Evolutionary conservation across 1,284 basidiomycete species (phyloP).

Genomic region (Stygiomarasmius scandens): DNA sequence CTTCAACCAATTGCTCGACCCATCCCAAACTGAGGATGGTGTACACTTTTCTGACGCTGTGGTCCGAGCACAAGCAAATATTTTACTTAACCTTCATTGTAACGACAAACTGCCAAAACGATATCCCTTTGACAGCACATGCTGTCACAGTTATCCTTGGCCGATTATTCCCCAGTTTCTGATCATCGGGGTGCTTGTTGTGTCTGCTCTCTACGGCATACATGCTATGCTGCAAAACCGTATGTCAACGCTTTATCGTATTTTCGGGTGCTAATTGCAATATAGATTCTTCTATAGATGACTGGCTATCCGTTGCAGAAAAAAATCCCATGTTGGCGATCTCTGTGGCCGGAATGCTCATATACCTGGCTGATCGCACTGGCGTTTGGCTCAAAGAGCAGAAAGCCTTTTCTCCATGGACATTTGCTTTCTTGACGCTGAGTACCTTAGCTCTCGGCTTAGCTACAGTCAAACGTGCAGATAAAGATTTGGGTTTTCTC

Average conservation of each 20-base stretch:
- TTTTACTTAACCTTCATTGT: conserved; percentile 82
- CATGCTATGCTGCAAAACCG: conserved; percentile 29
- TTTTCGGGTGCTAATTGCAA: neutral
- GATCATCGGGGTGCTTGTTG: conserved; percentile 42
- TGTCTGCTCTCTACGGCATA: conserved; percentile 61
- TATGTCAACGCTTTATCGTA: neutral
- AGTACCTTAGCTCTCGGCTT: conserved; percentile 61
- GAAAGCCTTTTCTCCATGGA: conserved; percentile 75
- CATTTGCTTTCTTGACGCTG: conserved; percentile 65
- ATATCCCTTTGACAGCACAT: conserved; percentile 80
- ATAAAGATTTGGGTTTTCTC: conserved; percentile 85
- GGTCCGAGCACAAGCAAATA: conserved; percentile 71
- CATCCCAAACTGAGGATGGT: conserved; percentile 78
- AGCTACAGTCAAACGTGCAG: conserved; percentile 64
- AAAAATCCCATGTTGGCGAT: conserved; percentile 58
- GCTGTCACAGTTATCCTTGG: conserved; percentile 77
- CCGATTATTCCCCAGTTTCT: conserved; percentile 65
- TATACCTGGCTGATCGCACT: conserved; percentile 81
- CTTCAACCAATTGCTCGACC: conserved; percentile 78
- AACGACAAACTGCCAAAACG: conserved; percentile 73
- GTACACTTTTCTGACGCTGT: conserved; percentile 76
- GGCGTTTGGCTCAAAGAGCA: conserved; percentile 86
- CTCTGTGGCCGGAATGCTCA: conserved; percentile 64
- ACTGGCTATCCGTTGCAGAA: conserved; percentile 21
- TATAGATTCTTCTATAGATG: conserved; percentile 4